These are phyloP conservation scores for Cytospora chrysosperma DNA, from an alignment of 2,329 filamentous ascomycete species.

Conservation along the genomic window DNA sequence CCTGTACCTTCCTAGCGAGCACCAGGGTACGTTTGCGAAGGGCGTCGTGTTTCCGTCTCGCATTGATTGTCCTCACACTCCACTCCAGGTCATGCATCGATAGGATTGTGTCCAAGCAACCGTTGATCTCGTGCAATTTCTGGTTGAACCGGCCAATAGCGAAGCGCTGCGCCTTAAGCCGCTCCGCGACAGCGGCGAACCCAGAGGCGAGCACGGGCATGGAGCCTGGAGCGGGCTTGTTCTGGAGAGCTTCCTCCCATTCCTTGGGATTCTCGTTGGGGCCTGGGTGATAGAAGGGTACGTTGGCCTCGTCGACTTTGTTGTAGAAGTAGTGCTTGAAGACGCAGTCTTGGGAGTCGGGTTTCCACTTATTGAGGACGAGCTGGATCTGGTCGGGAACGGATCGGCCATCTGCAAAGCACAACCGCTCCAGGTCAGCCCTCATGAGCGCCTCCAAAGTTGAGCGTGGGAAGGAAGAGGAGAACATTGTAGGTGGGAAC, in stretches of 20 bases:
- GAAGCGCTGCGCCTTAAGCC: conserved; percentile 69
- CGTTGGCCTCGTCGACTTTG: conserved; percentile 69
- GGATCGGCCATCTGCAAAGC: conserved; percentile 62
- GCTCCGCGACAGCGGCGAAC: conserved; percentile 68
- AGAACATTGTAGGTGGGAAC: background rate
- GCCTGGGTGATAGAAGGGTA: conserved; percentile 73
- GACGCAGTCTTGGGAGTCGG: conserved; percentile 63
- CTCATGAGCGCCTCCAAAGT: background rate
- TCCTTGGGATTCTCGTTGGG: conserved; percentile 71
- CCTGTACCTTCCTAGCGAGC: conserved; percentile 76
- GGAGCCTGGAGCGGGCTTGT: conserved; percentile 73
- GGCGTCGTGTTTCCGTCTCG: conserved; percentile 68
- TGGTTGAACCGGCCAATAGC: conserved; percentile 69
- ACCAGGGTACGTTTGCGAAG: conserved; percentile 72
- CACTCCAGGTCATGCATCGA: conserved; percentile 75
- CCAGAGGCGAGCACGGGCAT: conserved; percentile 76
- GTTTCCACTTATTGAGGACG: conserved; percentile 73
- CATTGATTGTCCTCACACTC: conserved; percentile 70
- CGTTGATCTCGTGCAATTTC: conserved; percentile 77
- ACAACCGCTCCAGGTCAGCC: background rate
- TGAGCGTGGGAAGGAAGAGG: background rate
- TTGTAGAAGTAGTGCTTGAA: conserved; percentile 90
- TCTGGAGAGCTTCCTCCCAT: conserved; percentile 81
- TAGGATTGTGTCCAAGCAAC: conserved; percentile 68
- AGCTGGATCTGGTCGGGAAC: conserved; percentile 72